Evolutionary conservation across 805 yeast species (phyloP).

Genomic region (Metschnikowia sp.): DNA sequence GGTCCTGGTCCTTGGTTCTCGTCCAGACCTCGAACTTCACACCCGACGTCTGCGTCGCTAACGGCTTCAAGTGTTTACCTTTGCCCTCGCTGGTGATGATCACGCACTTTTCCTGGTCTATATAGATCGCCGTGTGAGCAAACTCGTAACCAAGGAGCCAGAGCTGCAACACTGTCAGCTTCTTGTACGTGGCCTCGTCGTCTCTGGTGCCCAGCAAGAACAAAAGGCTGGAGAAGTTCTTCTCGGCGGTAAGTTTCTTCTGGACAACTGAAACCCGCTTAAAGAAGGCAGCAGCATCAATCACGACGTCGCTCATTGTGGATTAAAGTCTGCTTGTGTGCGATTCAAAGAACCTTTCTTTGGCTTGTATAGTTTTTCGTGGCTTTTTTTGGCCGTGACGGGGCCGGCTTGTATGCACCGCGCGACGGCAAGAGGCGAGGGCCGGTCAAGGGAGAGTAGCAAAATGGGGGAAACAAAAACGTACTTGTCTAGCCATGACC

Average conservation of each 20-base stretch:
- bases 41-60: conserved; percentile 42
- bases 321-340: neutral
- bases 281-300: conserved; percentile 52
- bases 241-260: conserved; percentile 24
- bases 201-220: conserved; percentile 82
- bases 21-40: conserved; percentile 55
- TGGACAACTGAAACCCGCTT: conserved; percentile 47
- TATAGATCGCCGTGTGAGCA: conserved; percentile 78
- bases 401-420: conserved; percentile 7
- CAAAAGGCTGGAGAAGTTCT: conserved; percentile 33
- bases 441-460: neutral
- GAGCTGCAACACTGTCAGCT: conserved; percentile 79
- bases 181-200: conserved; percentile 85
- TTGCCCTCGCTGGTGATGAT: conserved; percentile 81
- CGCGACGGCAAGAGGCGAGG: conserved; percentile 2
- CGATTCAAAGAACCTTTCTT: too few species aligned
- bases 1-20: conserved; percentile 77
- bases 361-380: neutral
- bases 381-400: conserved; percentile 2
- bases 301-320: conserved; percentile 55
- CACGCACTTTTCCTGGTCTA: conserved; percentile 56
- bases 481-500: too few species aligned
- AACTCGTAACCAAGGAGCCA: conserved; percentile 96
- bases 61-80: conserved; percentile 69
- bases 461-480: neutral